Base-by-base conservation (phyloP, 78 protist species). In the Ministeria vibrans region DNA sequence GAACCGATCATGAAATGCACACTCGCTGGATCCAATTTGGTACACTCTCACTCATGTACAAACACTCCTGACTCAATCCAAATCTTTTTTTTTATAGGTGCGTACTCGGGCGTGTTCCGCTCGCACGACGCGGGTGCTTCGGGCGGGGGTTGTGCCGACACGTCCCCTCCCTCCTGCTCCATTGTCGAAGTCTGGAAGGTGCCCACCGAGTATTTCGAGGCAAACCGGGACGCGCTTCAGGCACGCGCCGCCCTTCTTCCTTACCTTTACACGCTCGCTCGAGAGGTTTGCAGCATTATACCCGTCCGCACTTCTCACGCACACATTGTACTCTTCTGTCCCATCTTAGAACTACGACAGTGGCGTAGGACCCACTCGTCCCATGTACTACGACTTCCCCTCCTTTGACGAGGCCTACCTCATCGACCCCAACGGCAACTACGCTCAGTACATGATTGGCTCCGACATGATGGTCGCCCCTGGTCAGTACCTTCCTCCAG, bases 21-120 rank as follows among this genome's bases (percentile, higher is more conserved):
- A 27, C 43, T 20, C 66, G 92, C 1, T 88, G 92, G 92, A 42
- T 83, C 27, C 92, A 88, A 76, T 75, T 77, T 69, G 87, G 83
- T 22, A n/a, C 66, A 20, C 44, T 59, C 77, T 77, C 83, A 49
- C 72, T 34, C n/a, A n/a, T n/a, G n/a, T n/a, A n/a, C n/a, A n/a
- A n/a, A n/a, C n/a, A n/a, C n/a, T n/a, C n/a, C n/a, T n/a, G n/a
- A n/a, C n/a, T n/a, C n/a, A n/a, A n/a, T n/a, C n/a, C n/a, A n/a
- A n/a, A n/a, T n/a, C n/a, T n/a, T n/a, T n/a, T n/a, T n/a, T n/a
- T n/a, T n/a, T n/a, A n/a, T n/a, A n/a, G n/a, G n/a, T n/a, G n/a
- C n/a, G n/a, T n/a, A n/a, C 39, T 62, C n/a, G n/a, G 81, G 77
- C 51, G 42, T 71, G 20, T 11, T 49, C 62, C 46, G 80, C 23